phyloP scores from a whole-genome alignment of 163 green algal genomes.

The Botryococcus braunii region DNA sequence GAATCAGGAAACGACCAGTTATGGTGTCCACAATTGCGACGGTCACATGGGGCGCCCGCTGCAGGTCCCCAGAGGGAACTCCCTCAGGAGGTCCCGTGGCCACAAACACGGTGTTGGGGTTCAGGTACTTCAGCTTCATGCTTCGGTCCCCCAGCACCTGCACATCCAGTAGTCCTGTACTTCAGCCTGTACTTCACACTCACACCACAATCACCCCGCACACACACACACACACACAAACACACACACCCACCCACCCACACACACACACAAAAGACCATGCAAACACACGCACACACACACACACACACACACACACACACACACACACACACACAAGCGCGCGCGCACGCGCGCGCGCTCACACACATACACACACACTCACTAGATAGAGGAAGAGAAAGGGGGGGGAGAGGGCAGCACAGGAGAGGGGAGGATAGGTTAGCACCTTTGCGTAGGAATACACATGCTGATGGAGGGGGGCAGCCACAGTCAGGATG shows the following conservation, averaged over 20 bases:
- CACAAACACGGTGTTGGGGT: slow-evolving; percentile 79
- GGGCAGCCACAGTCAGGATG: slow-evolving; percentile 37
- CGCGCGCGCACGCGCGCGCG: too few species aligned
- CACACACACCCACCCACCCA: too few species aligned
- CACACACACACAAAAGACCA: too few species aligned
- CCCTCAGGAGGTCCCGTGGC: slow-evolving; percentile 29
- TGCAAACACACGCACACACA: too few species aligned
- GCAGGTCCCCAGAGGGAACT: neutral
- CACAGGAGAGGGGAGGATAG: neutral
- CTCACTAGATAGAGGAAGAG: too few species aligned
- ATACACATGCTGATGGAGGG: slow-evolving; percentile 43
- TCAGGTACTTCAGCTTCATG: slow-evolving; percentile 89
- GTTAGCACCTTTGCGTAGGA: slow-evolving; percentile 51
- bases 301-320: too few species aligned
- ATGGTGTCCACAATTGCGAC: slow-evolving; percentile 73
- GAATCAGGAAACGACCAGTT: slow-evolving; percentile 67
- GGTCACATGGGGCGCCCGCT: slow-evolving; percentile 26
- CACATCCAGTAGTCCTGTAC: neutral
- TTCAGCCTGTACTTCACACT: too few species aligned
- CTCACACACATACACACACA: too few species aligned
- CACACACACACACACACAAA: too few species aligned
- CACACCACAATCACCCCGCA: too few species aligned
- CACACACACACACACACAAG: too few species aligned
- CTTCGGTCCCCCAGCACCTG: slow-evolving; percentile 70
- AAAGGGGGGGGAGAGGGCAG: neutral